Conservation (phyloP, 257 asterid species). For the Primulina huaijiensis region DNA sequence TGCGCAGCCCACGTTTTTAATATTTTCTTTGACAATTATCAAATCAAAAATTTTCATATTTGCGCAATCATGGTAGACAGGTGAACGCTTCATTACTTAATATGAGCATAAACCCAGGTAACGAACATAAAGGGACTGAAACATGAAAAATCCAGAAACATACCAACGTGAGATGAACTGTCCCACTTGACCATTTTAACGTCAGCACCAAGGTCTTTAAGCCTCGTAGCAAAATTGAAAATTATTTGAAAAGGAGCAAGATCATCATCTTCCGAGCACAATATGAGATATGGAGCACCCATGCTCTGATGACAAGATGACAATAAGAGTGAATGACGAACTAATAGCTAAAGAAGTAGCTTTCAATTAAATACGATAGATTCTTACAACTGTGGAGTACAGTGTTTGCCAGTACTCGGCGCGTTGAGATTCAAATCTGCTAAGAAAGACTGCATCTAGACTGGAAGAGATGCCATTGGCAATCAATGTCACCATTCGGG, state of each 20-base stretch:
- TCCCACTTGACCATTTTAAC: conserved; percentile 78
- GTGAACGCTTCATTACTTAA: not conserved
- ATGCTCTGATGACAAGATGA: conserved; percentile 46
- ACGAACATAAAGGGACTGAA: not conserved
- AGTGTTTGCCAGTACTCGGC: conserved; percentile 98
- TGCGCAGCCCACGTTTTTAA: too few species aligned
- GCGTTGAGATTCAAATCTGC: conserved; percentile 74
- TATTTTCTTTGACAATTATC: too few species aligned
- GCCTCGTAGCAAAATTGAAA: conserved; percentile 68
- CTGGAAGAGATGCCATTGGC: conserved; percentile 66
- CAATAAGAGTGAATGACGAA: conserved; percentile 14
- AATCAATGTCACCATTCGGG: conserved; percentile 69
- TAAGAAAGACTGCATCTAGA: conserved; percentile 75
- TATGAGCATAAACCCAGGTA: not conserved
- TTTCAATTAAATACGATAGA: conserved; percentile 1
- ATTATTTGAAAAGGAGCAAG: conserved; percentile 76
- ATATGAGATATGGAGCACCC: conserved; percentile 86
- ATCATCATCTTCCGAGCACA: conserved; percentile 93
- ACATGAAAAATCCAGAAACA: conserved; percentile 24
- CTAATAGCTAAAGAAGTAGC: not conserved
- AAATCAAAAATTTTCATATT: not conserved
- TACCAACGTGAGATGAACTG: conserved; percentile 87
- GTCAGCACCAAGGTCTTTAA: conserved; percentile 70
- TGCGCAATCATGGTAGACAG: not conserved
- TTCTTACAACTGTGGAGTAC: conserved; percentile 75